Evolutionary conservation across 148 eudicot species (phyloP).

Genomic region (Amaranthus hypochondriacus): DNA sequence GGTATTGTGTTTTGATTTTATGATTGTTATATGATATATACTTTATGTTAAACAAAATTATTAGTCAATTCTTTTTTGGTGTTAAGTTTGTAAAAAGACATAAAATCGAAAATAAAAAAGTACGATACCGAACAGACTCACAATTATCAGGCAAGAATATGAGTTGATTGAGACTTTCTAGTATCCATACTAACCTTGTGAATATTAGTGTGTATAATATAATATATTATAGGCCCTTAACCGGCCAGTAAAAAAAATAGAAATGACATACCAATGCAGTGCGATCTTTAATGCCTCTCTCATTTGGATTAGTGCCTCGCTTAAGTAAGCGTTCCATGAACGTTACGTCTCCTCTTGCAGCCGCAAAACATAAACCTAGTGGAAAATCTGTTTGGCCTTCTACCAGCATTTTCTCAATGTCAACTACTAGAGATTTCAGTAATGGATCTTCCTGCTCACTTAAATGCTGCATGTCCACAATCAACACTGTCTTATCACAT

Average conservation of each 20-base stretch:
- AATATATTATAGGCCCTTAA: not conserved
- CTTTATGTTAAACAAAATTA: no score
- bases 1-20: no score
- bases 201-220: no score
- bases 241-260: not conserved
- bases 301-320: conserved; percentile 59
- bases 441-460: conserved; percentile 37
- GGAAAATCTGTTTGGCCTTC: conserved; percentile 69
- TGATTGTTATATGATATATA: no score
- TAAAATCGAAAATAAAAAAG: no score
- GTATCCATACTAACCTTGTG: not conserved
- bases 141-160: no score
- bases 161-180: no score
- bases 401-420: conserved; percentile 56
- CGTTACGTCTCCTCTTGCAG: conserved; percentile 54
- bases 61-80: no score
- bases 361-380: conserved; percentile 68
- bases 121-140: no score
- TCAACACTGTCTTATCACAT: conserved; percentile 7
- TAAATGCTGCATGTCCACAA: conserved; percentile 40
- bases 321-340: conserved; percentile 51
- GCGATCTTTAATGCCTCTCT: conserved; percentile 48
- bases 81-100: no score
- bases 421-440: conserved; percentile 39
- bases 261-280: conserved; percentile 50